Evolutionary conservation across 768 basidiomycete genomes (phyloP).

Genomic region (Psilocybe sp.): DNA sequence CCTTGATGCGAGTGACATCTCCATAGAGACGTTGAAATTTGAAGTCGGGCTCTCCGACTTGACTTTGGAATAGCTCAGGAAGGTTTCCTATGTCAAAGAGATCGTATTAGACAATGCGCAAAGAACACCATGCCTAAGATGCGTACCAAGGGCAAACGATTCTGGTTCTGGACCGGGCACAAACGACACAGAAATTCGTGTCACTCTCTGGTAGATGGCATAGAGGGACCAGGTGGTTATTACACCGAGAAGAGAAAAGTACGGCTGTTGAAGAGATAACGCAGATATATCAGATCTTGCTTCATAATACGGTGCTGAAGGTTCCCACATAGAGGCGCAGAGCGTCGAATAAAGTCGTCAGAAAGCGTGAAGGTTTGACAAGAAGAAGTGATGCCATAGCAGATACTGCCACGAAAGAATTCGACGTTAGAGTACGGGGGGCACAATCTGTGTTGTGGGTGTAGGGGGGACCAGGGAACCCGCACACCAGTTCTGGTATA

Average conservation of each 20-base stretch:
- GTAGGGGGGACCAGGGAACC: too few relatives aligned
- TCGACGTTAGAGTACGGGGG: too few relatives aligned
- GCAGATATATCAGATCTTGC: neutral
- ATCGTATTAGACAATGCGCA: neutral
- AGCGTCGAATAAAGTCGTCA: too few relatives aligned
- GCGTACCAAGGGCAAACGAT: constrained; percentile 45
- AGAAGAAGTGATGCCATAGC: too few relatives aligned
- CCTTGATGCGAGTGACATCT: constrained; percentile 49
- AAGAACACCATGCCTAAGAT: constrained; percentile 1
- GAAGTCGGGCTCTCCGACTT: constrained; percentile 51
- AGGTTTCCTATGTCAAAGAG: constrained; percentile 37
- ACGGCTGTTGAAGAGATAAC: too few relatives aligned
- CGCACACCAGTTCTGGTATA: too few relatives aligned
- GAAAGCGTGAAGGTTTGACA: too few relatives aligned
- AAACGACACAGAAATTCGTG: constrained; percentile 39
- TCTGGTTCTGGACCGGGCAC: constrained; percentile 48
- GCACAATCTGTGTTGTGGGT: too few relatives aligned
- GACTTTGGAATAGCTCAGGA: constrained; percentile 46
- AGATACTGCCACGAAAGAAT: too few relatives aligned
- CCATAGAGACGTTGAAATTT: constrained; percentile 50
- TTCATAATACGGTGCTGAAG: too few relatives aligned
- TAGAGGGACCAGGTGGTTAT: constrained; percentile 16
- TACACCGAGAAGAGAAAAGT: neutral
- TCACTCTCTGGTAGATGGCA: constrained; percentile 30
- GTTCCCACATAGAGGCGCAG: too few relatives aligned